A percentile compares a stretch with the other conserved stretches of the same genome.
Evolutionary conservation across 2,329 filamentous ascomycete species (phyloP).

Genomic region (Blastomyces parvus): DNA sequence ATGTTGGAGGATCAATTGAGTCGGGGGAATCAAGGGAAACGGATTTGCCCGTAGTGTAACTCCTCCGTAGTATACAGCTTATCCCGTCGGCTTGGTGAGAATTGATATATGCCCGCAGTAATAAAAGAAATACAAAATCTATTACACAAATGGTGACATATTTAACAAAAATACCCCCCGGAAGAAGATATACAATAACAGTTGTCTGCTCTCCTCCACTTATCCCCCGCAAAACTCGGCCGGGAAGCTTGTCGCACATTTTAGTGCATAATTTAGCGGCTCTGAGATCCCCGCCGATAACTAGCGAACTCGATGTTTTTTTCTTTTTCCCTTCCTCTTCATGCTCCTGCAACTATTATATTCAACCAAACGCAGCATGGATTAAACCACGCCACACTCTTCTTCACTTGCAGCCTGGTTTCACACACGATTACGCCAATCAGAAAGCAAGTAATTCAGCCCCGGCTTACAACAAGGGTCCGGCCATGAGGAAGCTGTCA

Average conservation of each 20-base stretch:
- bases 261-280: background rate
- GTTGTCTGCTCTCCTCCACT: background rate
- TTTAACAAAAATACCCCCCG: too few relatives aligned
- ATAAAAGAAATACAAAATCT: too few relatives aligned
- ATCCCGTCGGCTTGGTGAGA: too few relatives aligned
- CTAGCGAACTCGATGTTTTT: too few relatives aligned
- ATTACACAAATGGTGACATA: too few relatives aligned
- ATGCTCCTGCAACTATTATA: background rate
- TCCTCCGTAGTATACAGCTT: too few relatives aligned
- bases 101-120: too few relatives aligned
- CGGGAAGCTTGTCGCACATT: background rate
- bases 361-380: background rate
- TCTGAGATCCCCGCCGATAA: too few relatives aligned
- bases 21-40: too few relatives aligned
- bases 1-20: too few relatives aligned
- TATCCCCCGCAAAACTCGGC: background rate
- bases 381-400: background rate
- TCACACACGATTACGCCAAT: background rate
- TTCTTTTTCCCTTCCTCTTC: too few relatives aligned
- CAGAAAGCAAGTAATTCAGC: background rate
- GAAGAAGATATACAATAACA: background rate
- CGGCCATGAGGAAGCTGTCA: constrained; percentile 45
- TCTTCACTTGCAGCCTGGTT: background rate
- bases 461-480: background rate
- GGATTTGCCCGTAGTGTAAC: too few relatives aligned